Conservation (phyloP, 169 alveolate species). For the Amoebophrya sp. region DNA sequence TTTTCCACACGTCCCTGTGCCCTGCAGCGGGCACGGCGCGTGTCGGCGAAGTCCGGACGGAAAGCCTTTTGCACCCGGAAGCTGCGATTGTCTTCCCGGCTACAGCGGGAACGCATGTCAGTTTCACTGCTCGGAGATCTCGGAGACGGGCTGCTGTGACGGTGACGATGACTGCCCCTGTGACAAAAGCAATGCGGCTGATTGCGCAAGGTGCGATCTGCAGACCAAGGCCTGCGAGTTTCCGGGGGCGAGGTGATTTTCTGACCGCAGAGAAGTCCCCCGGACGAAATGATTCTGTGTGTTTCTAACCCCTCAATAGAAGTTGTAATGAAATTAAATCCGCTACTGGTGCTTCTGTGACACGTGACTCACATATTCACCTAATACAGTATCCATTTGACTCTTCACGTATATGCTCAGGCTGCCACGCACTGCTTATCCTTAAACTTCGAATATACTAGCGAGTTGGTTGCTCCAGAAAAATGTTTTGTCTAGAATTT, state of each 20-base stretch:
- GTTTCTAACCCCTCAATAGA: neutral
- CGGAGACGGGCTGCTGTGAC: constrained; percentile 35
- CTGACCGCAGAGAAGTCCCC: neutral
- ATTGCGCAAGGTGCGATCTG: neutral
- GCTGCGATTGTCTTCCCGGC: constrained; percentile 31
- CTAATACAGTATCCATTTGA: too few relatives aligned
- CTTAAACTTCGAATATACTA: too few relatives aligned
- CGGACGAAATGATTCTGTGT: neutral
- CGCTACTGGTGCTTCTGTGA: neutral
- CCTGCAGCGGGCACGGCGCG: constrained; percentile 36
- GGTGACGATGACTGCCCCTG: constrained; percentile 37
- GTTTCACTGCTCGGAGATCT: constrained; percentile 28
- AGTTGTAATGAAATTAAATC: neutral
- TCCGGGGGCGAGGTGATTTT: neutral
- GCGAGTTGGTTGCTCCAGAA: too few relatives aligned
- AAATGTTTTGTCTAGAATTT: too few relatives aligned
- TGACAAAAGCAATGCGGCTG: neutral
- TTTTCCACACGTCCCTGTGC: constrained; percentile 24
- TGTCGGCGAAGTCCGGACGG: constrained; percentile 29
- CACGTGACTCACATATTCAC: too few relatives aligned
- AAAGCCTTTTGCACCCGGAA: neutral
- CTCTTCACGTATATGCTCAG: too few relatives aligned
- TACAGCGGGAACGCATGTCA: constrained; percentile 26
- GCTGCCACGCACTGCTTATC: too few relatives aligned
- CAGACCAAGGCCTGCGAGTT: constrained; percentile 7